Evolutionary conservation across 257 asterid genomes (phyloP).

Genomic region (Rubia yunnanensis): DNA sequence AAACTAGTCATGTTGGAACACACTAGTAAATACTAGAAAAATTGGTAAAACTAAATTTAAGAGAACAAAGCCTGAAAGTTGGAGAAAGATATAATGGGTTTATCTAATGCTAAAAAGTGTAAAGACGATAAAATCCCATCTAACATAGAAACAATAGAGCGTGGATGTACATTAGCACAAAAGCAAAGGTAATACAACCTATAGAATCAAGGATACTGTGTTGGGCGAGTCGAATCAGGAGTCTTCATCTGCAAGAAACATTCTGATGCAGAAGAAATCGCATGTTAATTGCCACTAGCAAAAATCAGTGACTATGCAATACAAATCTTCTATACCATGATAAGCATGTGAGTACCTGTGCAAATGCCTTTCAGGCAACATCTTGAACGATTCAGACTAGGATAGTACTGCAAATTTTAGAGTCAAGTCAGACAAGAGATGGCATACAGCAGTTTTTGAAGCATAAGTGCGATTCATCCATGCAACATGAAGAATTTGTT

Average conservation of each 20-base stretch:
- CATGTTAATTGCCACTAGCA: not conserved
- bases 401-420: constrained; percentile 71
- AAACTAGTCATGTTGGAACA: too few relatives aligned
- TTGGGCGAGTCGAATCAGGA: constrained; percentile 84
- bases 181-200: not conserved
- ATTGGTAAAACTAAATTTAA: too few relatives aligned
- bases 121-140: not conserved
- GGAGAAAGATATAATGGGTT: not conserved
- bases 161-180: not conserved
- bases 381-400: constrained; percentile 94
- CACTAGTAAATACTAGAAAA: too few relatives aligned
- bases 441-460: not conserved
- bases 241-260: constrained; percentile 98
- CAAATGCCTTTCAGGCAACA: constrained; percentile 98
- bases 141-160: not conserved
- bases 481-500: not conserved
- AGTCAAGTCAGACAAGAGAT: constrained; percentile 7
- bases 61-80: not conserved
- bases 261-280: constrained; percentile 38
- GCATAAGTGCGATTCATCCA: not conserved
- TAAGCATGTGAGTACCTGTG: constrained; percentile 44
- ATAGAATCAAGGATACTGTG: constrained; percentile 97
- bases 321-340: constrained; percentile 7
- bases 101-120: not conserved
- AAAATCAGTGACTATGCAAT: not conserved